These are phyloP conservation scores for Lactarius deliciosus DNA, from an alignment of 768 basidiomycete species.

Conservation along the genomic window DNA sequence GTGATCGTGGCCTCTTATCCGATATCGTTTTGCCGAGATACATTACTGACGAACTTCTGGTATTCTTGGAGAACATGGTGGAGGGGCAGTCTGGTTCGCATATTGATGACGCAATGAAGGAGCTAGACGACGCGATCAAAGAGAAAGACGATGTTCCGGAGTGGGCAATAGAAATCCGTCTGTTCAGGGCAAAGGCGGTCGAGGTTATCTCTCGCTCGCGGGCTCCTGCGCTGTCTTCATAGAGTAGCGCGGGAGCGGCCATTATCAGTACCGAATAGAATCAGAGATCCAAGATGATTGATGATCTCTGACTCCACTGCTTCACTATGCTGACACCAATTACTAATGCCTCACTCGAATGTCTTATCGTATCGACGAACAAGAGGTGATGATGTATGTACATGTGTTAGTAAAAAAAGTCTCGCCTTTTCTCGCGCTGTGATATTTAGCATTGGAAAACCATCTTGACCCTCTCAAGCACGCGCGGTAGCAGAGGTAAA, in stretches of 20 bases:
- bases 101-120: background rate
- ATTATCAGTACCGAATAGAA: background rate
- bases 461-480: constrained; percentile 35
- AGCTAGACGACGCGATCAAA: background rate
- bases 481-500: background rate
- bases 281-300: background rate
- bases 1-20: background rate
- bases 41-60: constrained; percentile 6
- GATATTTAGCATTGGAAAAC: background rate
- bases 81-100: constrained; percentile 2
- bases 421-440: background rate
- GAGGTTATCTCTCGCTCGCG: background rate
- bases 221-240: background rate
- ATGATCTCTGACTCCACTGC: too few species aligned
- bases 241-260: background rate
- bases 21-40: background rate
- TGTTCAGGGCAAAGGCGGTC: background rate
- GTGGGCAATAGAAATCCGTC: background rate
- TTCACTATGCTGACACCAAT: too few species aligned
- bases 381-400: background rate
- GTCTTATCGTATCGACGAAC: background rate
- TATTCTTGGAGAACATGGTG: constrained; percentile 4
- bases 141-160: background rate
- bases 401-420: background rate
- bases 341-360: background rate